Percentiles rank a stretch among this genome's conserved stretches.
Conservation (phyloP, 2,329 filamentous ascomycete genomes). For the Calycina marina region DNA sequence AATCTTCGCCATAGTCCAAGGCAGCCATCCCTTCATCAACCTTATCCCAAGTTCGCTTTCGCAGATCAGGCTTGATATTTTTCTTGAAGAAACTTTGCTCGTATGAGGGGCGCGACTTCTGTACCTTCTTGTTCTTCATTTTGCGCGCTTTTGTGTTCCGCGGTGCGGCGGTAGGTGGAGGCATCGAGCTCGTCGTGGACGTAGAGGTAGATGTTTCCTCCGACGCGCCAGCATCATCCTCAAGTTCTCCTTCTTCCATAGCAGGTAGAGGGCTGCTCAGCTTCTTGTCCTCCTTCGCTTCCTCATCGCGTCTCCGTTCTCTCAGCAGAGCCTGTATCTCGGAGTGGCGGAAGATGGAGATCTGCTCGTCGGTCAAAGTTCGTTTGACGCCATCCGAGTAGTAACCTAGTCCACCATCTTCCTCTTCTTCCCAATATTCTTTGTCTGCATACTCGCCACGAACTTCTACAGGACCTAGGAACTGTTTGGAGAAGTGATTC, state of each 20-base stretch:
- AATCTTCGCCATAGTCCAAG: slow-evolving; percentile 41
- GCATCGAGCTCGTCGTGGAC: slow-evolving; percentile 7
- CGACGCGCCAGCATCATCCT: slow-evolving; percentile 12
- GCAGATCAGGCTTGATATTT: slow-evolving; percentile 40
- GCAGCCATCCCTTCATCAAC: slow-evolving; percentile 45
- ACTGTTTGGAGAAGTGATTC: slow-evolving; percentile 39
- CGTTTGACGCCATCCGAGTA: slow-evolving; percentile 79
- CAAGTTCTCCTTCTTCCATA: slow-evolving; percentile 3
- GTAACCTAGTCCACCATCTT: slow-evolving; percentile 63
- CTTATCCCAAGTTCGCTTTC: slow-evolving; percentile 53
- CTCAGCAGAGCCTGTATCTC: slow-evolving; percentile 63
- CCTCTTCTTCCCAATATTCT: slow-evolving; percentile 21
- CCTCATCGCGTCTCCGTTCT: slow-evolving; percentile 25
- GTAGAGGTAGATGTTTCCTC: slow-evolving; percentile 4
- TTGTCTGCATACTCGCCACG: slow-evolving; percentile 28
- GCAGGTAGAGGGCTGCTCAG: not conserved
- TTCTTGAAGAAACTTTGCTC: slow-evolving; percentile 24
- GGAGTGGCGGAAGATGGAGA: slow-evolving; percentile 78
- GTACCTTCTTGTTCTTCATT: slow-evolving; percentile 10
- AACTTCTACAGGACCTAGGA: slow-evolving; percentile 32
- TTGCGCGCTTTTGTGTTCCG: slow-evolving; percentile 8
- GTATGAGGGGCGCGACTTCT: slow-evolving; percentile 11
- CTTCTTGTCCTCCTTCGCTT: slow-evolving; percentile 6
- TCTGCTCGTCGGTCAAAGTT: slow-evolving; percentile 81
- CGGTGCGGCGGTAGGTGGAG: slow-evolving; percentile 1